Base-by-base conservation (phyloP, 2,329 filamentous ascomycete species). In the Stemphylium lycopersici region DNA sequence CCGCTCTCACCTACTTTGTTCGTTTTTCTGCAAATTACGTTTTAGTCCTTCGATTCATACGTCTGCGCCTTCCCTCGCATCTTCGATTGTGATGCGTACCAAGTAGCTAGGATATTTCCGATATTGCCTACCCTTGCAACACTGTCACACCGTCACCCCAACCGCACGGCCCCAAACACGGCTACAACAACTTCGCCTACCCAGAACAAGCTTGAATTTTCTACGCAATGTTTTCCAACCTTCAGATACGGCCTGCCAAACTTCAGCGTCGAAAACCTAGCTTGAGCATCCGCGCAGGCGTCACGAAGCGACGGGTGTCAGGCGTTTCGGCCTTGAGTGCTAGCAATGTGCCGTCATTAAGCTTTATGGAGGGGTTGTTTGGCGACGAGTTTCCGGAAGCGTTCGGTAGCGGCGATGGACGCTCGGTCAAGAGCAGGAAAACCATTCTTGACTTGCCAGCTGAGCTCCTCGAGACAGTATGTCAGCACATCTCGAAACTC, bases 311-410 rank as follows among this genome's bases (percentile, higher is more conserved):
- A 18, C 57, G 64, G 20, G 55, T 64, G 4, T 67, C 59, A 15
- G 43, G 43, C 8, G 61, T 62, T 2, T 52, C 57, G 7, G 55
- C 57, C 13, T 40, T 52, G n/a, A 59, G 39, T 44, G 50, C 48
- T 11, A 63, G 56, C 47, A 65, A 62, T 38, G 61, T 64, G 26
- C 65, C 65, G 7, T 66, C 66, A 5, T 32, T 68, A 45, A 65
- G 61, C 40, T 62, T 67, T 16, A 61, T 68, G 50, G 64, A 67
- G 49, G 55, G 52, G 1, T 41, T 68, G 34, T 68, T 68, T 44
- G 66, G 64, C 12, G 63, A 66, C 1, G 66, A 68, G 7, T 68
- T 67, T 18, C 66, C 66, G 2, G 66, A 62, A 3, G 58, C 63
- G 1, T 68, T 68, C 15, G 44, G 56, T 2, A 51, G 24, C 26